Base-by-base conservation (phyloP, 208 protist species). In the Borovskyia barvae region DNA sequence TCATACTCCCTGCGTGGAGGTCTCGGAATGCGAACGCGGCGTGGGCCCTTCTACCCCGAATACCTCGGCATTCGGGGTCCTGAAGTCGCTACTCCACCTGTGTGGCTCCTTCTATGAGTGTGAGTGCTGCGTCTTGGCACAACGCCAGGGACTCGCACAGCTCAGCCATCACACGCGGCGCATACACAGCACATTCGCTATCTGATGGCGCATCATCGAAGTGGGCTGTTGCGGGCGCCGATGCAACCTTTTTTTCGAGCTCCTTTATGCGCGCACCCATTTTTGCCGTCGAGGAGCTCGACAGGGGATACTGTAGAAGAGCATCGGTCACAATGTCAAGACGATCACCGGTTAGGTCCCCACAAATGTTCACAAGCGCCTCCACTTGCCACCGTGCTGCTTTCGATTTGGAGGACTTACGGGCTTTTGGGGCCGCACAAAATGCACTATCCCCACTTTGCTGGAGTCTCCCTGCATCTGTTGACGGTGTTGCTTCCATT, bases 81-180 rank as follows among this genome's bases (percentile, higher is more conserved):
- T 15, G 14, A 39, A 39, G 35, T 14, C 14, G 14, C 39, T 17
- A 43, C 8, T 19, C 39, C 7, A 19, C 15, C 5, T 19, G n/a
- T 19, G 54, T n/a, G 2, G 54, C 63, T 8, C 26, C 54, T 40
- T 61, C 47, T 11, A 70, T 33, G 39, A 70, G 54, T 22, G 41
- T 9, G 25, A 70, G 29, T 1, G 63, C 54, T 1, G 47, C 63
- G 20, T 55, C 63, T 25, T 70, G 63, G 3, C 53, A 70, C 53
- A 52, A 36, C 26, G 57, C 26, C 24, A 57, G 39, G 17, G 61
- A 46, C 2, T 40, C 39, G 30, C 28, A 57, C 36, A 70, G 48
- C 41, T 61, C 63, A 14, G 22, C 33, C 54, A 57, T 28, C 47
- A 63, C 56, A 3, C 15, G 25, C 24, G 46, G 15, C 15, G 39